These are phyloP conservation scores for Boletus sp. DNA, from an alignment of 768 basidiomycete species.

Conservation along the genomic window DNA sequence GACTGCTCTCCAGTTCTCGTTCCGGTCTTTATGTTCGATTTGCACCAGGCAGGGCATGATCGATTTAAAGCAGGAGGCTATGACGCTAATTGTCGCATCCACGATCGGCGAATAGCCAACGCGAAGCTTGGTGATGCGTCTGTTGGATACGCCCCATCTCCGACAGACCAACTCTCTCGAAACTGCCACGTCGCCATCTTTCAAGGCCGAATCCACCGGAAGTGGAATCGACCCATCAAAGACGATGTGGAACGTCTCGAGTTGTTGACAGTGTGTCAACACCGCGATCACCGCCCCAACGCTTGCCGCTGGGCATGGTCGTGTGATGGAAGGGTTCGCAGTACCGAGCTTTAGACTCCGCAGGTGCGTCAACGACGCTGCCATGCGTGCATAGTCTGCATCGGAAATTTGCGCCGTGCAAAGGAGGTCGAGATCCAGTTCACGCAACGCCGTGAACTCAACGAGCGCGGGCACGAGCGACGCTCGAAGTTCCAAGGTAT, in stretches of 20 bases:
- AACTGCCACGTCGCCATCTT: neutral
- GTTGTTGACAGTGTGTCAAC: constrained; percentile 8
- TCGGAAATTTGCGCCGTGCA: constrained; percentile 11
- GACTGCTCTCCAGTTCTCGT: constrained; percentile 8
- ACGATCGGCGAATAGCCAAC: constrained; percentile 20
- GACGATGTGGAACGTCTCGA: constrained; percentile 16
- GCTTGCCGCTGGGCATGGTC: constrained; percentile 5
- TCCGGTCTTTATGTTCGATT: neutral
- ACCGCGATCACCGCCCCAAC: constrained; percentile 13
- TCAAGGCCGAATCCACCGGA: neutral
- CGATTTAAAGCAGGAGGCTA: constrained; percentile 12
- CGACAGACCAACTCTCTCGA: neutral
- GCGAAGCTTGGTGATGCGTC: constrained; percentile 6
- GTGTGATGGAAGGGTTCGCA: neutral
- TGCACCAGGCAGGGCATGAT: constrained; percentile 13
- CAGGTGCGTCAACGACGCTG: constrained; percentile 6
- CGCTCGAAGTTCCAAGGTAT: constrained; percentile 1
- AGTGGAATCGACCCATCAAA: constrained; percentile 17
- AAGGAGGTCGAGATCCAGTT: constrained; percentile 18
- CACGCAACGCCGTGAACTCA: constrained; percentile 11
- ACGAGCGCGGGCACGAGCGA: constrained; percentile 7
- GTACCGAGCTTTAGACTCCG: constrained; percentile 18
- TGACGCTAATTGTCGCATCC: neutral
- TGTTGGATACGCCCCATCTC: constrained; percentile 9
- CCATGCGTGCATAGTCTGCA: constrained; percentile 11